A percentile compares a stretch with the other conserved stretches of the same genome.
Evolutionary conservation across 805 yeast species (phyloP).

Genomic region (Naumovozyma dairenensis): DNA sequence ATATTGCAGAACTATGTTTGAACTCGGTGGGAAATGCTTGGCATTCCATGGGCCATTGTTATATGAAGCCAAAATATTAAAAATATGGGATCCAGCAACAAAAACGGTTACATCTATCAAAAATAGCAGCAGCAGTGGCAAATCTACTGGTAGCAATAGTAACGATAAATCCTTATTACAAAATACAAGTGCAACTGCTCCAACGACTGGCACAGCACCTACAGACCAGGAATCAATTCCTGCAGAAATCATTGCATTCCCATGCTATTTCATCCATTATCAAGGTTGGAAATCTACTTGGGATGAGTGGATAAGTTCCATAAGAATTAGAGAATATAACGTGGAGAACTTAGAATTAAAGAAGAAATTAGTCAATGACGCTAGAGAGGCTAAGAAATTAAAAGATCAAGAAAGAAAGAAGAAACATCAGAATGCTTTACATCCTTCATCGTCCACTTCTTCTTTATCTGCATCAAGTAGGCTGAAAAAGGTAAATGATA

Average conservation of each 20-base stretch:
- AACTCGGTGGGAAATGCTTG: conserved; percentile 38
- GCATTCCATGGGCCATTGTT: conserved; percentile 88
- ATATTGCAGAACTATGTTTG: too few relatives aligned
- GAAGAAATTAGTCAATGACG: conserved; percentile 46
- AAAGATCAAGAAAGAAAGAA: conserved; percentile 27
- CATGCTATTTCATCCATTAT: conserved; percentile 68
- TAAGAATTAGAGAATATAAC: conserved; percentile 56
- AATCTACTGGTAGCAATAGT: conserved; percentile 17
- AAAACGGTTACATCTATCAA: conserved; percentile 17
- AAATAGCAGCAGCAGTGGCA: conserved; percentile 1
- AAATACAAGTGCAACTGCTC: conserved; percentile 18
- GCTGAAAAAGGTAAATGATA: not conserved
- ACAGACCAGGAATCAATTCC: conserved; percentile 21
- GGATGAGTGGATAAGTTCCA: conserved; percentile 89
- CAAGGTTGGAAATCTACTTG: conserved; percentile 93
- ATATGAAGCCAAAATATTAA: conserved; percentile 76
- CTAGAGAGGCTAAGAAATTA: conserved; percentile 27
- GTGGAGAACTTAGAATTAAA: conserved; percentile 60
- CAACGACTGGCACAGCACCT: not conserved
- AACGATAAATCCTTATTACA: conserved; percentile 11
- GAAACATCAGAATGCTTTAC: not conserved
- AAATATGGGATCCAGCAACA: conserved; percentile 47
- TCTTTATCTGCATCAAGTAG: not conserved
- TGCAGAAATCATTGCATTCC: conserved; percentile 27
- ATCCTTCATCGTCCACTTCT: not conserved